Evolutionary conservation across 129 eudicot genomes (phyloP), one percentile per base, ranked within the genome.

Genomic region (Centrapalus pauciflorus): DNA sequence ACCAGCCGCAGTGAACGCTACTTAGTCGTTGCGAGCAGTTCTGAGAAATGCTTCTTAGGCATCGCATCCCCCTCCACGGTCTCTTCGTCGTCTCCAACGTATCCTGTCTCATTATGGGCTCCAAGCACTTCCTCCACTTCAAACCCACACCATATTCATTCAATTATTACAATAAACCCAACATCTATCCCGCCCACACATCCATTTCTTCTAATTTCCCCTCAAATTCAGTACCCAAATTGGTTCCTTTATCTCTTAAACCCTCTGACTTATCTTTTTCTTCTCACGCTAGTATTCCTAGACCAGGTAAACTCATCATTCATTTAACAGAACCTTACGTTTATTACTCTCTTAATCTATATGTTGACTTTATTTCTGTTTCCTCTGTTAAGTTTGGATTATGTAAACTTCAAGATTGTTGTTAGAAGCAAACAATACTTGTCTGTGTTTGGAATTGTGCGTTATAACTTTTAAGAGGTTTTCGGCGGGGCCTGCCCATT

Each of bases 201-300:
- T 9, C 48, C 46, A 3, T 46, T 5, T 58, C 55, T 7, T 58
- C 46, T 54, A 11, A 20, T 60, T 58, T 61, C 7, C 61, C 69
- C 63, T 59, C 55, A 5, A 56, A 19, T 38, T 52, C 48, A 2
- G 4, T n/a, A 37, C 61, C 60, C 5, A 50, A 52, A 19, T 38
- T 35, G 61, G 34, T 11, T n/a, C 33, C 76, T 12, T 41, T 69
- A 12, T 33, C 60, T 21, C 71, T 69, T 20, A 49, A 64, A 61
- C 30, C 41, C 21, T 40, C 76, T 19, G 8, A 33, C 10, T 61
- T 30, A 32, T 77, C 77, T 0, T 77, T 69, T 37, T 62, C 63
- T 48, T 70, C 81, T 13, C 60, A 70, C 64, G 72, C 81, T 27
- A 63, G 67, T 16, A 62, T 70, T 17, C 72, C 81, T 11, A 77